Base-by-base conservation (phyloP, 768 basidiomycete genomes). In the Mycena rebaudengoi region DNA sequence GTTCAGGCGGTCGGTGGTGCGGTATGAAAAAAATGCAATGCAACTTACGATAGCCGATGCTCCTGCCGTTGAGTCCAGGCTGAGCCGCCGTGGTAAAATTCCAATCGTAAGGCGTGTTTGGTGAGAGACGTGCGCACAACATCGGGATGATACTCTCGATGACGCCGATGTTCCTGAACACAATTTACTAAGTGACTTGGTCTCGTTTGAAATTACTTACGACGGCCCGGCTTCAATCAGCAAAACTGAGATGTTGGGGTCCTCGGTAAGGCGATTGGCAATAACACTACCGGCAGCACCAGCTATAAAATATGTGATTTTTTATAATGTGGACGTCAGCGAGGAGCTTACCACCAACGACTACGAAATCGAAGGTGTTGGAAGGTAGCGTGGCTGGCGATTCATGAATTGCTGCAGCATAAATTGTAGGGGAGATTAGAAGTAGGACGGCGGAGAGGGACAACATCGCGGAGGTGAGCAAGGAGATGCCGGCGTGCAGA, bases 11-110 rank as follows among this genome's bases (percentile, higher is more conserved):
- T 61, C 18, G 45, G 41, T 10, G 16, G 3, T 21, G 7, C 8
- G 6, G 10, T 7, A 32, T 11, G 7, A 18, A 1, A 33, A 35
- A 44, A 7, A 18, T 1, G n/a, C n/a, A n/a, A n/a, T n/a, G n/a
- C n/a, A n/a, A 53, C 41, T 25, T 13, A 60, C 59, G 62, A 45
- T 72, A 76, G 16, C 41, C 13, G 7, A 75, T 60, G 4, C 62
- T 57, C 29, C 70, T 51, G 29, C 67, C 66, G 50, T 70, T 69
- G 7, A 77, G 45, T 16, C 62, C 40, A 26, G 65, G 18, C 57
- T 79, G 79, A n/a, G 78, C 69, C 2, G 69, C 71, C 6, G 78
- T 78, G 13, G 78, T 79, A 40, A 71, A 80, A 37, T 80, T 80
- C 76, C 77, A 79, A 43, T 79, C 71, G 48, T 60, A 75, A 4